Base-by-base conservation (phyloP, 2,329 filamentous ascomycete genomes). In the Teratosphaeria epicoccoides region DNA sequence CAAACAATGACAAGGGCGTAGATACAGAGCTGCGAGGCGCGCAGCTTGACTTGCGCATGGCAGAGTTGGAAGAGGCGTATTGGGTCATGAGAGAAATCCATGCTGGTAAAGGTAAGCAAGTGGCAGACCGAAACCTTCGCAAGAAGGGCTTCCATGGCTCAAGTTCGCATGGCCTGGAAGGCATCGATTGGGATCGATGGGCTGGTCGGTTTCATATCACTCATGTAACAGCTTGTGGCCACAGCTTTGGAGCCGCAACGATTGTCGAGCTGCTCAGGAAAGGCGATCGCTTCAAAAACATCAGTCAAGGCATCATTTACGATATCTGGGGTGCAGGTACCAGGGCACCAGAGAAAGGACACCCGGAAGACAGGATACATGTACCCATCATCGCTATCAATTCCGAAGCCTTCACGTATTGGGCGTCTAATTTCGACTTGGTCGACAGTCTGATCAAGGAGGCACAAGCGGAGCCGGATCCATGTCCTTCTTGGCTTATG, bases 361-460 rank as follows among this genome's bases (percentile, higher is more conserved):
- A 54, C 17, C 67, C 70, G 1, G 59, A 71, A 3, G 70, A 76
- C 51, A 70, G 72, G 14, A 74, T 78, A 44, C 68, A 70, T 33
- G 72, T 76, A 11, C 82, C 82, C 4, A 61, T 85, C 6, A 71
- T 86, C 5, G 78, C 77, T 2, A 80, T 86, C 61, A 83, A 83
- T 47, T 80, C 76, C 5, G 83, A 86, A 64, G 82, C 81, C 0
- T 85, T 85, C 68, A 84, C 84, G 73, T 82, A 85, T 66, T 85
- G 82, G 82, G 74, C 77, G 22, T 71, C 74, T 2, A 86, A 85
- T 55, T 83, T 83, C 60, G 68, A 79, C 40, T 73, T 76, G 29
- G 73, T 84, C 9, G 72, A 76, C 55, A 69, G 71, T 0, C 69
- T 85, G 14, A 78, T 80, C 62, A 68, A 75, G 23, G 81, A 85